Evolutionary conservation across 768 basidiomycete species (phyloP).

Genomic region (Rhodotorula babjevae): DNA sequence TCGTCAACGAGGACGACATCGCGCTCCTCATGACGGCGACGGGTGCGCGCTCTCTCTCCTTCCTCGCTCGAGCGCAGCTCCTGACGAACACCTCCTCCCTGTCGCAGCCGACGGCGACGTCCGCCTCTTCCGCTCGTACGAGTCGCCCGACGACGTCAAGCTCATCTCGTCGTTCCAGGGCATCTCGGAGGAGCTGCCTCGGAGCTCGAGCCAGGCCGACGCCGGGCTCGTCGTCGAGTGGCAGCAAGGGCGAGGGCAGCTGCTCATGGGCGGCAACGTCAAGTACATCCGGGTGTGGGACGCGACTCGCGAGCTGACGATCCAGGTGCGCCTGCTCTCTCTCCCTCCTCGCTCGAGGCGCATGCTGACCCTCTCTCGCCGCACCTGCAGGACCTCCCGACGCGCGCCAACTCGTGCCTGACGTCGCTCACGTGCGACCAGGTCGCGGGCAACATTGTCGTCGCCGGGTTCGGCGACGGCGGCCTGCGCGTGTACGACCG

Average conservation of each 20-base stretch:
- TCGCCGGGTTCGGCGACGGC: slow-evolving; percentile 90
- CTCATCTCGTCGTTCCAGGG: slow-evolving; percentile 93
- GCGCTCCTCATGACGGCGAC: slow-evolving; percentile 84
- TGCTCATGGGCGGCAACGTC: slow-evolving; percentile 88
- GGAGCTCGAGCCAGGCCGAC: slow-evolving; percentile 60
- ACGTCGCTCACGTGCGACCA: slow-evolving; percentile 77
- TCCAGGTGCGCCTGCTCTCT: slow-evolving; percentile 55
- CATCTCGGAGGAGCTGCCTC: slow-evolving; percentile 67
- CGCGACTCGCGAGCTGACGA: slow-evolving; percentile 76
- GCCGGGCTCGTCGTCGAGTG: slow-evolving; percentile 84
- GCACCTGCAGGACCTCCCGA: slow-evolving; percentile 68
- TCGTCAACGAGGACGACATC: slow-evolving; percentile 93
- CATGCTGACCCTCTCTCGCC: background rate
- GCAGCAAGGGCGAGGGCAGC: slow-evolving; percentile 78
- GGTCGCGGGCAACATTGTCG: slow-evolving; percentile 69
- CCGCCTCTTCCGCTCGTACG: slow-evolving; percentile 88
- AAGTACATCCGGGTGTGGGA: slow-evolving; percentile 89
- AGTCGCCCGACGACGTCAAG: slow-evolving; percentile 68
- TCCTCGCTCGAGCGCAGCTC: too few species aligned
- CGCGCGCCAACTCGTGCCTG: slow-evolving; percentile 81
- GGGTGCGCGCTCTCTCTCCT: slow-evolving; percentile 52
- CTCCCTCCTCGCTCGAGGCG: too few species aligned
- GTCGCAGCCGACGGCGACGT: slow-evolving; percentile 79
- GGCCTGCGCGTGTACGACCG: slow-evolving; percentile 84
- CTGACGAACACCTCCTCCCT: too few species aligned